A percentile compares a stretch with the other conserved stretches of the same genome.
phyloP scores from a whole-genome alignment of 2,329 filamentous ascomycete genomes.

The Coniochaeta sp. region DNA sequence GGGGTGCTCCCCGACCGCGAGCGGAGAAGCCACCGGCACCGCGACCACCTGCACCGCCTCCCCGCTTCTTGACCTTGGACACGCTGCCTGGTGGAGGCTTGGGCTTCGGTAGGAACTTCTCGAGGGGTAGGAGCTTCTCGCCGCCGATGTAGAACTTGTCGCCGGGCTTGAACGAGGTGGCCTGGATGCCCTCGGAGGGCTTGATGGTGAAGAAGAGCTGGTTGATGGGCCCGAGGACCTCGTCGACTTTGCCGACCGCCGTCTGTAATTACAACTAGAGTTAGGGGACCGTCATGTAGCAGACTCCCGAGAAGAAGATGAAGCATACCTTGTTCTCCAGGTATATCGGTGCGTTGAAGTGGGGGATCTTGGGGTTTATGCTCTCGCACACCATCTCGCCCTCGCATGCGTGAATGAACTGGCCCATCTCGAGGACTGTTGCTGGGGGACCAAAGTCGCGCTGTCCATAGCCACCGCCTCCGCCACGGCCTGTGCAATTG shows the following conservation, averaged over 20 bases:
- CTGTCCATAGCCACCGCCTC: constrained; percentile 41
- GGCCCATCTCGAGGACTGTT: constrained; percentile 75
- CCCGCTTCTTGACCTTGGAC: constrained; percentile 50
- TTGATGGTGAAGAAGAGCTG: constrained; percentile 98
- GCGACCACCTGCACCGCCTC: constrained; percentile 52
- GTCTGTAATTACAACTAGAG: neutral
- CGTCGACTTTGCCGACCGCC: constrained; percentile 56
- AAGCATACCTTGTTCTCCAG: constrained; percentile 86
- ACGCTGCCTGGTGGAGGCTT: constrained; percentile 63
- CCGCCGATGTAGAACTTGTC: constrained; percentile 96
- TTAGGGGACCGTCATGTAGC: too few species aligned
- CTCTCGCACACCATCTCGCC: constrained; percentile 97
- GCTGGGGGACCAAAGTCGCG: constrained; percentile 56
- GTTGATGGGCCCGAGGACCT: constrained; percentile 95
- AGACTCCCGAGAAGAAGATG: neutral
- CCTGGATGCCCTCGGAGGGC: constrained; percentile 92
- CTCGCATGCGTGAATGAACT: constrained; percentile 89
- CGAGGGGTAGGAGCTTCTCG: constrained; percentile 90
- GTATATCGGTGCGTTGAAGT: constrained; percentile 98
- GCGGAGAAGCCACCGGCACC: constrained; percentile 29
- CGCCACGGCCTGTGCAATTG: constrained; percentile 43
- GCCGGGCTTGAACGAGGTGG: constrained; percentile 86
- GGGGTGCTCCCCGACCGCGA: constrained; percentile 21
- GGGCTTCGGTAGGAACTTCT: constrained; percentile 94
- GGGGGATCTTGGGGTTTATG: constrained; percentile 90